Base-by-base conservation (phyloP, 2,329 filamentous ascomycete species). In the Pseudonectria foliicola region DNA sequence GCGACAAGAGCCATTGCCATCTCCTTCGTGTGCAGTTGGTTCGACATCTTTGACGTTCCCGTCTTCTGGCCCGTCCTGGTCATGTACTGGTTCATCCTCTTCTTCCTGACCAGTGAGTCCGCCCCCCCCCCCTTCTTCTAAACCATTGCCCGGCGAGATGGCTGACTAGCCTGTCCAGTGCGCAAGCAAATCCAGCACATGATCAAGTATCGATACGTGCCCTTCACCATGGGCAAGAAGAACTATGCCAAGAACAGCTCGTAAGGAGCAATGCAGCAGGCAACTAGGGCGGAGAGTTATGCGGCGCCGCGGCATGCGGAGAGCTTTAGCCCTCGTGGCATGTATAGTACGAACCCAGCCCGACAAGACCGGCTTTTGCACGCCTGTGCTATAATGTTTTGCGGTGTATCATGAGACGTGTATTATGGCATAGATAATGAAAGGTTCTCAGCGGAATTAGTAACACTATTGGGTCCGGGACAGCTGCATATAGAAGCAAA, bases 131-230 rank as follows among this genome's bases (percentile, higher is more conserved):
- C n/a, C n/a, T n/a, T n/a, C n/a, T n/a, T n/a, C n/a, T n/a, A n/a
- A n/a, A n/a, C n/a, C n/a, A n/a, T n/a, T n/a, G 24, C 36, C 13
- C 10, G 15, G n/a, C 7, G 7, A 23, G 18, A 14, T 39, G 6
- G 32, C 44, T 39, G 36, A 38, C 34, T 3, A 14, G 7, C 25
- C 15, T 28, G n/a, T 14, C 21, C 52, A 94, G 88, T 98, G 92
- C 80, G 92, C 65, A 86, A 92, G 72, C 92, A 98, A 69, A 98
- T 98, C 53, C 92, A 98, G 70, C 92, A 96, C 69, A 98, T 98
- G 92, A 90, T 98, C 75, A 98, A 96, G 72, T 98, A 96, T 71
- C 86, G 90, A 67, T 98, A 95, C 60, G 88, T 95, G 21, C 88
- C 89, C 27, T 95, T 95, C 68, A 82, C 85, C 27, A 79, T 94